Evolutionary conservation across 257 asterid genomes (phyloP).

Genomic region (Thymus quinquecostatus): DNA sequence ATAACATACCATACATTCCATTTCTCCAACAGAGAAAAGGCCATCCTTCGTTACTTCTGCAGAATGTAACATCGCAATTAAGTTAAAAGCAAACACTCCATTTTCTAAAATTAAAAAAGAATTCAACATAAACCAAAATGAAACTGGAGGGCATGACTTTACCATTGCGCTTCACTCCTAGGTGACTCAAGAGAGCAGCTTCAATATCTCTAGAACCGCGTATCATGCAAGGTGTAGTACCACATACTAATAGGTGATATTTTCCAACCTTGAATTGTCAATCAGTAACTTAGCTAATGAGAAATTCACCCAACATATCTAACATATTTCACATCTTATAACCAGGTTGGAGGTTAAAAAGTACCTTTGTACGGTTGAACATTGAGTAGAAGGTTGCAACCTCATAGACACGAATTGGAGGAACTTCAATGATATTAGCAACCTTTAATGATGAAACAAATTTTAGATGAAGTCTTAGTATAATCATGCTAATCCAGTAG

Average conservation of each 20-base stretch:
- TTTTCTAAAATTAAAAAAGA: slow-evolving; percentile 6
- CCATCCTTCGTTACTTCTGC: slow-evolving; percentile 99
- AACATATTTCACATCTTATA: slow-evolving; percentile 12
- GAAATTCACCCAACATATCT: slow-evolving; percentile 16
- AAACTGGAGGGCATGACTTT: slow-evolving; percentile 29
- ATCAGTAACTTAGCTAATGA: slow-evolving; percentile 27
- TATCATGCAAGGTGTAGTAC: slow-evolving; percentile 99
- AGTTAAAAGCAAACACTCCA: slow-evolving; percentile 29
- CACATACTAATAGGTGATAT: slow-evolving; percentile 98
- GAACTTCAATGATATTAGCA: slow-evolving; percentile 90
- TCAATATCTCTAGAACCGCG: slow-evolving; percentile 97
- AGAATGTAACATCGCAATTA: slow-evolving; percentile 29
- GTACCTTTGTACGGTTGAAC: slow-evolving; percentile 95
- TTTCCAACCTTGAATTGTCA: slow-evolving; percentile 73
- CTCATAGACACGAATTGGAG: slow-evolving; percentile 97
- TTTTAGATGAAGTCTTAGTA: slow-evolving; percentile 15
- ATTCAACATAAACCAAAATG: slow-evolving; percentile 1
- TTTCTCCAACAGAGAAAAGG: slow-evolving; percentile 97
- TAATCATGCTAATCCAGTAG: slow-evolving; percentile 15
- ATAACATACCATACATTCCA: slow-evolving; percentile 96
- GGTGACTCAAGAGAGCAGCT: slow-evolving; percentile 80
- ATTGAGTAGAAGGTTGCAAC: slow-evolving; percentile 98
- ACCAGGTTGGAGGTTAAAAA: slow-evolving; percentile 22
- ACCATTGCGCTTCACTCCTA: slow-evolving; percentile 99
- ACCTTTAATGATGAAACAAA: slow-evolving; percentile 51